Conservation (phyloP, 176 grass and related monocot species). For the Chloris gayana region DNA sequence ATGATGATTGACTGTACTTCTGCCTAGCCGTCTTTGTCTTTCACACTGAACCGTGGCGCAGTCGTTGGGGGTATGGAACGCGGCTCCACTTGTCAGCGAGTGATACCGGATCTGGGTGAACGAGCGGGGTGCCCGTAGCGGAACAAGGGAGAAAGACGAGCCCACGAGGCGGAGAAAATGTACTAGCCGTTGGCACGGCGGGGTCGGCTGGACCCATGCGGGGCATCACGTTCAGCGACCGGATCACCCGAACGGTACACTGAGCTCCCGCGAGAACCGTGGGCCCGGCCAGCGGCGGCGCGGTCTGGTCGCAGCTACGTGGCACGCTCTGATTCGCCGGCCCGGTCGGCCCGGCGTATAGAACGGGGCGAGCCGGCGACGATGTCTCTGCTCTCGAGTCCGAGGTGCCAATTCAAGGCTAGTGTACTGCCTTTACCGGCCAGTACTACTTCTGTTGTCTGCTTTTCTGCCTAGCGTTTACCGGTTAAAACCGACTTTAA, state of each 20-base stretch:
- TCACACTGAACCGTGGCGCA: not conserved
- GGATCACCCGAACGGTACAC: not conserved
- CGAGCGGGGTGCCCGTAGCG: not conserved
- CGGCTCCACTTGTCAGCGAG: not conserved
- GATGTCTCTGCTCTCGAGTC: not conserved
- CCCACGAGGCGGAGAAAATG: not conserved
- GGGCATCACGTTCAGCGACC: not conserved
- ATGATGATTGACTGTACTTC: too few relatives aligned
- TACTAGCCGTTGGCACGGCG: constrained; percentile 44
- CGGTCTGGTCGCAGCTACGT: not conserved
- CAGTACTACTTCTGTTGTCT: too few relatives aligned
- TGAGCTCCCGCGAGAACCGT: not conserved
- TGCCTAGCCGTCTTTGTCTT: not conserved
- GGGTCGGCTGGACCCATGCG: constrained; percentile 9
- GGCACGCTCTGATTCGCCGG: not conserved
- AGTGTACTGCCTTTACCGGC: too few relatives aligned
- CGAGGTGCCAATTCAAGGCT: too few relatives aligned
- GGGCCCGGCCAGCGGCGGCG: not conserved
- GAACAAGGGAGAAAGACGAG: not conserved
- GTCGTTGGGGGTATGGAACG: not conserved
- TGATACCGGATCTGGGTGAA: fast-evolving
- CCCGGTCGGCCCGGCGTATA: not conserved
- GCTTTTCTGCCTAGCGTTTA: not conserved
- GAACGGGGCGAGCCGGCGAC: not conserved
- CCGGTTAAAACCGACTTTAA: too few relatives aligned